Percentiles rank a stretch among this genome's conserved stretches.
Conservation (phyloP, 2,329 filamentous ascomycete species). For the Penicillium sp. region DNA sequence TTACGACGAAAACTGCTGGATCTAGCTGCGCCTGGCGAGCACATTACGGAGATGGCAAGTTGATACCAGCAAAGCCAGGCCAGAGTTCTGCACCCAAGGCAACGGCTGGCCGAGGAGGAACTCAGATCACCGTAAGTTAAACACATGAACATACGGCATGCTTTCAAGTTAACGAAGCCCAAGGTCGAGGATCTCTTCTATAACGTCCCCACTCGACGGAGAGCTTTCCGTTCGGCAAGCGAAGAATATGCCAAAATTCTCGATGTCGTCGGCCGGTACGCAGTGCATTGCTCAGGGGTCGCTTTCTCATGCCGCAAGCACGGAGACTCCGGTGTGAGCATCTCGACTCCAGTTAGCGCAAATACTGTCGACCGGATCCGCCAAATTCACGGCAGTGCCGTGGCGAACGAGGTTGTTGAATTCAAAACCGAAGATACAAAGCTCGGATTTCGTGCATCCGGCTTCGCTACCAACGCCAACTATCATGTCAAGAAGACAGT, state of each 20-base stretch:
- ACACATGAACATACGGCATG: neutral
- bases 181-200: constrained; percentile 92
- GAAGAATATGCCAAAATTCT: constrained; percentile 99
- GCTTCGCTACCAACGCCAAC: constrained; percentile 88
- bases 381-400: constrained; percentile 78
- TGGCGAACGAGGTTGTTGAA: constrained; percentile 84
- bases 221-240: constrained; percentile 84
- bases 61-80: constrained; percentile 81
- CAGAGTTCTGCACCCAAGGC: constrained; percentile 83
- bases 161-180: neutral
- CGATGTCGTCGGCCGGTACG: constrained; percentile 89
- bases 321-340: constrained; percentile 77
- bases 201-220: constrained; percentile 83
- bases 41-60: constrained; percentile 78
- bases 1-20: constrained; percentile 89
- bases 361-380: constrained; percentile 79
- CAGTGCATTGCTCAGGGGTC: constrained; percentile 86
- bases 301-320: constrained; percentile 97
- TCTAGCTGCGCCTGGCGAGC: constrained; percentile 89
- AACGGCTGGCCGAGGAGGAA: constrained; percentile 82
- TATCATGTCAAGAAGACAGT: constrained; percentile 89
- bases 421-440: constrained; percentile 70
- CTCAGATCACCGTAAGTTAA: constrained; percentile 75
- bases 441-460: constrained; percentile 80
- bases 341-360: constrained; percentile 74